phyloP scores from a whole-genome alignment of 345 rosid genomes.

The Acer negundo region DNA sequence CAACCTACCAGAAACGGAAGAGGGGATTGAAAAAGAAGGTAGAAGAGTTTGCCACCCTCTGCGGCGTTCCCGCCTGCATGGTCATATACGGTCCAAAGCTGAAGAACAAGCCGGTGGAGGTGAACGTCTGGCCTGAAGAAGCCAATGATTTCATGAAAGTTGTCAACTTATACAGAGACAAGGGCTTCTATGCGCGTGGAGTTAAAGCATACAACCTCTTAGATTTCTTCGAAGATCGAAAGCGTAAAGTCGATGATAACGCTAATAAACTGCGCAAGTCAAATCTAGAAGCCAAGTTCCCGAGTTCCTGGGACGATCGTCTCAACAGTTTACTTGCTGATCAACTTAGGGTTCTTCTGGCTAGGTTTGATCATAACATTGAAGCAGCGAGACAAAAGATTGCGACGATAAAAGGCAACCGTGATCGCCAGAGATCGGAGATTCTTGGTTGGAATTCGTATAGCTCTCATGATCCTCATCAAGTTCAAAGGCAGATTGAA shows the following conservation, averaged over 20 bases:
- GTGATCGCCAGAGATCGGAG: not conserved
- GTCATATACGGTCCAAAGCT: constrained; percentile 35
- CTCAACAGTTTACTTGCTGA: not conserved
- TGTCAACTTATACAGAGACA: constrained; percentile 32
- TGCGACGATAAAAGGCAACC: not conserved
- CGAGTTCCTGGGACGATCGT: not conserved
- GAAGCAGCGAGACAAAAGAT: constrained; percentile 6
- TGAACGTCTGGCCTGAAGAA: constrained; percentile 34
- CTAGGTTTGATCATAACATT: not conserved
- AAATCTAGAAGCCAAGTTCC: constrained; percentile 14
- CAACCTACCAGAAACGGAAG: constrained; percentile 40
- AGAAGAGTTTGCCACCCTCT: constrained; percentile 19
- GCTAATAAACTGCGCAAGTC: constrained; percentile 4
- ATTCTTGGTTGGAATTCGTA: not conserved
- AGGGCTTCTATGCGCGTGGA: constrained; percentile 14
- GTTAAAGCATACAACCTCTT: constrained; percentile 20
- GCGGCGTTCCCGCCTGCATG: constrained; percentile 40
- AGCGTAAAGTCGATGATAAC: constrained; percentile 6
- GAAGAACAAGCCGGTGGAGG: constrained; percentile 15
- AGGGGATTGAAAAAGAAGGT: constrained; percentile 39
- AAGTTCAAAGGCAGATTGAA: not conserved
- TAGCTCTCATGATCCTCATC: not conserved
- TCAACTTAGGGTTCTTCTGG: constrained; percentile 7
- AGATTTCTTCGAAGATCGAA: constrained; percentile 13
- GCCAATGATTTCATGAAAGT: constrained; percentile 27